Evolutionary conservation across 2,329 filamentous ascomycete species (phyloP), one percentile per base, ranked within the genome.

Genomic region (Leptographium wingfieldii): DNA sequence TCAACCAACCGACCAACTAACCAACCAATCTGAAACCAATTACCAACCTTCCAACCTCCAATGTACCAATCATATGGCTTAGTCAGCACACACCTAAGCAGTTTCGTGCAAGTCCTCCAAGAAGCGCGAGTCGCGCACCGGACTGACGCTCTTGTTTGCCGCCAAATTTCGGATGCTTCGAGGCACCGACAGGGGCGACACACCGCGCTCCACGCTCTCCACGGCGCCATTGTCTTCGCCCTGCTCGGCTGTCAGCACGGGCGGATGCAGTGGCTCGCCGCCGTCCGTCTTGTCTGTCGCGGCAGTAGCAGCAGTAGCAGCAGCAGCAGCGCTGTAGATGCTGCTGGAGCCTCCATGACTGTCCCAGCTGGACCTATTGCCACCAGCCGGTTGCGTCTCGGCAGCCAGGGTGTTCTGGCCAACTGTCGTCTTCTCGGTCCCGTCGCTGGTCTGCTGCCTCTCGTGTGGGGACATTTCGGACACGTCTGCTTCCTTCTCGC

Each of bases 51-150:
- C 22, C 22, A 22, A 22, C 22, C 22, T 22, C 22, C 22, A 22
- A 22, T 1, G 22, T 22, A 22, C 22, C 22, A 22, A 22, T 22
- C 22, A 22, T 22, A 27, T n/a, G 7, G 19, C 16, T 46, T 46
- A 46, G 43, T 46, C 43, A 46, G 3, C 31, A 25, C 3, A 35
- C 3, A 1, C 14, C n/a, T 27, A 49, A 3, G 19, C 35, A 31
- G 11, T 43, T 29, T 63, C 66, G 57, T 71, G 68, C 55, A 81
- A 70, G 55, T 76, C 74, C 71, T 82, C 80, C 29, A 73, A 70
- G 67, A 82, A 82, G 66, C 72, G 77, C 35, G 77, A 77, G 62
- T 74, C 75, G 62, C 78, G 70, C 7, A 70, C 72, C 22, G 77
- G 77, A 67, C 75, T 79, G 46, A 68, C 69, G 52, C 69, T 70